phyloP scores from a whole-genome alignment of 345 rosid genomes.

The sweet orange (Citrus sinensis) region DVS_A1.0 CM039163.1:5644001-5644500 shows the following conservation, averaged over 20 bases:
- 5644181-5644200: neutral
- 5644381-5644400: neutral
- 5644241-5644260: no score
- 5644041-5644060: constrained; percentile 45
- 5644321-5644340: neutral
- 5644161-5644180: neutral
- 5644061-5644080: constrained; percentile 89
- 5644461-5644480: neutral
- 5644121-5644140: constrained; percentile 76
- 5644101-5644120: constrained; percentile 79
- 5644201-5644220: neutral
- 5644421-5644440: neutral
- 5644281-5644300: neutral
- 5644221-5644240: no score
- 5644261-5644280: neutral
- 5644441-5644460: neutral
- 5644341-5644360: neutral
- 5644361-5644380: neutral
- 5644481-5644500: neutral
- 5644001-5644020: constrained; percentile 5
- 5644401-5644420: neutral
- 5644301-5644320: neutral
- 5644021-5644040: constrained; percentile 1
- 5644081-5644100: constrained; percentile 87
- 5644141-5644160: constrained; percentile 39